Conservation (phyloP, 352 stramenopile genomes). For the Ophiocytium majus region DNA sequence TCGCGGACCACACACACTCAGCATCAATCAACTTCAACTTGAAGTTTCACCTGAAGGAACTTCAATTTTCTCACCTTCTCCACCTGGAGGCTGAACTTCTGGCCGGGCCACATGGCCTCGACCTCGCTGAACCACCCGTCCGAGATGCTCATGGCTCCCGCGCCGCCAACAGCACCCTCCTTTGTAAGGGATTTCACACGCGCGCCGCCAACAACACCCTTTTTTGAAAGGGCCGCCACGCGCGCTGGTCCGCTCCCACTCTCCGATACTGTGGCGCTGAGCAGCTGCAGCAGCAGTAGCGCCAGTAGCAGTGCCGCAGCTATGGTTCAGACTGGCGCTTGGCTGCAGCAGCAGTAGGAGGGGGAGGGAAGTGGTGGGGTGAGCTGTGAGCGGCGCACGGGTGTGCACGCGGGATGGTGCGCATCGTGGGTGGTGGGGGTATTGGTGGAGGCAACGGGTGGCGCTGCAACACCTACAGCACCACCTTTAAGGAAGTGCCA, state of each 20-base stretch:
- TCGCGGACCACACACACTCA: not conserved
- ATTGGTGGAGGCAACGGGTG: not conserved
- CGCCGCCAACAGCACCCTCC: not conserved
- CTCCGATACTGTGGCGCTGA: not conserved
- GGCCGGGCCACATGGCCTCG: conserved; percentile 86
- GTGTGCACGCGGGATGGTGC: too few relatives aligned
- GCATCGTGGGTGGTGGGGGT: not conserved
- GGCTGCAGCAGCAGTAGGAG: too few relatives aligned
- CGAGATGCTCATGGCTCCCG: conserved; percentile 52
- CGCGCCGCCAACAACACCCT: not conserved
- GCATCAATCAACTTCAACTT: conserved; percentile 7
- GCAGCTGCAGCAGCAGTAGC: too few relatives aligned
- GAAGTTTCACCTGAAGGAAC: not conserved
- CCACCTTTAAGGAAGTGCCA: not conserved
- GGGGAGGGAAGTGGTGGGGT: too few relatives aligned
- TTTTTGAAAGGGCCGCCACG: not conserved
- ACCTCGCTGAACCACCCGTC: conserved; percentile 90
- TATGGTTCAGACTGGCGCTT: too few relatives aligned
- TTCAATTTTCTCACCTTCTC: conserved; percentile 31
- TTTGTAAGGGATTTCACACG: too few relatives aligned
- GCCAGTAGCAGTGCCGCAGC: not conserved
- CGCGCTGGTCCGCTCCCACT: not conserved
- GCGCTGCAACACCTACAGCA: not conserved
- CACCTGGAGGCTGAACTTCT: conserved; percentile 81
- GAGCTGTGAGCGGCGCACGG: too few relatives aligned